These are phyloP conservation scores for Gloeopeniophorella convolvens DNA, from an alignment of 768 basidiomycete species.

Conservation along the genomic window DNA sequence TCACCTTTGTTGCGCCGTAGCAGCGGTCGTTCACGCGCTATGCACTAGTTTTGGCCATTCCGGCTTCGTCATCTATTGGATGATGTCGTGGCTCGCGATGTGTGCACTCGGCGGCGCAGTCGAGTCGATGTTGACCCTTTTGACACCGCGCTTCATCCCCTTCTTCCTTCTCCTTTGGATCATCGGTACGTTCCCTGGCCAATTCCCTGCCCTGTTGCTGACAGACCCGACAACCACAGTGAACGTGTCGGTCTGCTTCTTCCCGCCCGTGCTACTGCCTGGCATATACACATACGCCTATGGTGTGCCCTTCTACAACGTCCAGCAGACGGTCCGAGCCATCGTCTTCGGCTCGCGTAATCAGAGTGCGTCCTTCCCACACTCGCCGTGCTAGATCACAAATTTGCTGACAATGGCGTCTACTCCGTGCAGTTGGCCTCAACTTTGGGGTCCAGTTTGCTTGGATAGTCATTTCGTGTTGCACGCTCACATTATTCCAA, in stretches of 20 bases:
- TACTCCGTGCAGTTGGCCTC: constrained; percentile 40
- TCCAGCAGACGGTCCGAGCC: constrained; percentile 51
- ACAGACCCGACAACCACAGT: constrained; percentile 26
- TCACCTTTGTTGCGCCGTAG: background rate
- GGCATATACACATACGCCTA: constrained; percentile 59
- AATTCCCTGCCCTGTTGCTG: background rate
- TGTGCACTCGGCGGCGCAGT: constrained; percentile 51
- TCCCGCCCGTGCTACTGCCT: constrained; percentile 56
- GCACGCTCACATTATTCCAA: constrained; percentile 47
- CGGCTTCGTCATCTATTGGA: constrained; percentile 64
- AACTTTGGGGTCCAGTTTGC: constrained; percentile 55
- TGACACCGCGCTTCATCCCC: constrained; percentile 46
- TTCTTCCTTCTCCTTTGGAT: constrained; percentile 63
- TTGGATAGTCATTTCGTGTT: constrained; percentile 50
- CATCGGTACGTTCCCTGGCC: constrained; percentile 37
- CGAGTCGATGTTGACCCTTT: constrained; percentile 50
- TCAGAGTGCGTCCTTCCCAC: constrained; percentile 35
- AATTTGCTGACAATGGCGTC: background rate
- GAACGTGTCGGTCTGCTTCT: constrained; percentile 51
- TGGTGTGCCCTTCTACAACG: constrained; percentile 66
- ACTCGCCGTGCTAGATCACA: background rate
- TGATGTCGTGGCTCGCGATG: constrained; percentile 57
- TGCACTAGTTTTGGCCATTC: constrained; percentile 37
- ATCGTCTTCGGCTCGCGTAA: constrained; percentile 65
- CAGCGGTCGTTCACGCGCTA: background rate